phyloP scores from a whole-genome alignment of 192 early-diverging fungal species.

The Linnemannia exigua region DNA sequence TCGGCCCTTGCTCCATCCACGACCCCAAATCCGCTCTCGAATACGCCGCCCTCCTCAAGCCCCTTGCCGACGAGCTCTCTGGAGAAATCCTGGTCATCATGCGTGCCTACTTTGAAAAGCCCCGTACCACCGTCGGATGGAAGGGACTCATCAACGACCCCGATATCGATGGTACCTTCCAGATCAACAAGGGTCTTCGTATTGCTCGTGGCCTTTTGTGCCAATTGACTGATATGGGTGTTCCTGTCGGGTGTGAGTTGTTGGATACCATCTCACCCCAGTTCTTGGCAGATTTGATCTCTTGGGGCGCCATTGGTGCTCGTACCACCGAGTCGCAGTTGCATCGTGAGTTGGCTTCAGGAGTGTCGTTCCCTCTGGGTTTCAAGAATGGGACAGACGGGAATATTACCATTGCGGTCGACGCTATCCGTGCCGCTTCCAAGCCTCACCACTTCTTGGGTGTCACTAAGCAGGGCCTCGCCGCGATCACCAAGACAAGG shows the following conservation, averaged over 20 bases:
- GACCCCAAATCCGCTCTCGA: conserved; percentile 88
- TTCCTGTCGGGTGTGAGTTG: conserved; percentile 92
- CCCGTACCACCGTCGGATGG: conserved; percentile 95
- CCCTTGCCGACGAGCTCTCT: conserved; percentile 69
- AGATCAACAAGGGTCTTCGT: conserved; percentile 97
- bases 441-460: conserved; percentile 93
- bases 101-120: conserved; percentile 99
- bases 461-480: conserved; percentile 95
- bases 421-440: conserved; percentile 79
- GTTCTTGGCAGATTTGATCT: conserved; percentile 93
- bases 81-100: conserved; percentile 92
- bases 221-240: conserved; percentile 84
- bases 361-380: conserved; percentile 96
- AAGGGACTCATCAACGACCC: conserved; percentile 90
- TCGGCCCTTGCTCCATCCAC: conserved; percentile 98
- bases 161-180: conserved; percentile 83
- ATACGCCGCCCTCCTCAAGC: conserved; percentile 73
- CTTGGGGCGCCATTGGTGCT: conserved; percentile 98
- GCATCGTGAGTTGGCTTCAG: conserved; percentile 95
- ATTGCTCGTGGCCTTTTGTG: conserved; percentile 85
- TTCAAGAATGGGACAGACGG: conserved; percentile 99
- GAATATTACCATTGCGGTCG: conserved; percentile 80
- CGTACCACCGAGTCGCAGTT: conserved; percentile 97
- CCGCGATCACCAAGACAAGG: conserved; percentile 89
- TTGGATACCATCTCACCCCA: conserved; percentile 97